These are phyloP conservation scores for Pythium insidiosum DNA, from an alignment of 352 stramenopile species.

Conservation along the genomic window DNA sequence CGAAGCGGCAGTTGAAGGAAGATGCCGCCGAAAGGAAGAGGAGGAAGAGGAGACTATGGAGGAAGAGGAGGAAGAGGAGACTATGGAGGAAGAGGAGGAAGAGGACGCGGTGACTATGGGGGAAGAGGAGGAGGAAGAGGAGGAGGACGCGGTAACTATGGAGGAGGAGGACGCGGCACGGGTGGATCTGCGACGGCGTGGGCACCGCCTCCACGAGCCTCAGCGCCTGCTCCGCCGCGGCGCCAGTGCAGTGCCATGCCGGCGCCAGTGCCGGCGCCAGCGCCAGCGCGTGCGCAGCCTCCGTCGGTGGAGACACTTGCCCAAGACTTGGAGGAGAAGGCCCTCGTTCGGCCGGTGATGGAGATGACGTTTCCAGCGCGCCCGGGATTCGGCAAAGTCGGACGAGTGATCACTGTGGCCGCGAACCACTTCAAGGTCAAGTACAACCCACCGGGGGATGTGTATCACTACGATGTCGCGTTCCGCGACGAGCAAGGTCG, in stretches of 20 bases:
- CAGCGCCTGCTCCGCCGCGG: neutral
- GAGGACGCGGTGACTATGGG: conserved; percentile 3
- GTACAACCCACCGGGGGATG: conserved; percentile 32
- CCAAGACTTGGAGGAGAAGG: conserved; percentile 33
- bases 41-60: too few relatives aligned
- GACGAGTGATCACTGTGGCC: conserved; percentile 27
- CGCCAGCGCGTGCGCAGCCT: neutral
- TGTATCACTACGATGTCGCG: conserved; percentile 71
- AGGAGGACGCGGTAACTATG: too few relatives aligned
- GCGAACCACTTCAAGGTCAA: conserved; percentile 67
- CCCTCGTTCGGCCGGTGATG: conserved; percentile 25
- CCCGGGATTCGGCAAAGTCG: conserved; percentile 43
- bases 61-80: too few relatives aligned
- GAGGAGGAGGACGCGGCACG: conserved; percentile 4
- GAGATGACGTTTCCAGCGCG: conserved; percentile 38
- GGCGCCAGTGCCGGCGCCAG: neutral
- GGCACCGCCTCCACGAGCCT: too few relatives aligned
- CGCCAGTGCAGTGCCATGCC: neutral
- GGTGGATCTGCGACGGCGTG: neutral
- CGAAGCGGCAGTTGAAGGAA: too few relatives aligned
- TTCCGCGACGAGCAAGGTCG: conserved; percentile 39
- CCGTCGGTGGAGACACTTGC: conserved; percentile 6
- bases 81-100: too few relatives aligned
- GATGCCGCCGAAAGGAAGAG: conserved; percentile 9
- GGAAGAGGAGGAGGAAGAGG: conserved; percentile 5